phyloP scores from a whole-genome alignment of 768 basidiomycete species.

The Suillus fuscotomentosus region DNA sequence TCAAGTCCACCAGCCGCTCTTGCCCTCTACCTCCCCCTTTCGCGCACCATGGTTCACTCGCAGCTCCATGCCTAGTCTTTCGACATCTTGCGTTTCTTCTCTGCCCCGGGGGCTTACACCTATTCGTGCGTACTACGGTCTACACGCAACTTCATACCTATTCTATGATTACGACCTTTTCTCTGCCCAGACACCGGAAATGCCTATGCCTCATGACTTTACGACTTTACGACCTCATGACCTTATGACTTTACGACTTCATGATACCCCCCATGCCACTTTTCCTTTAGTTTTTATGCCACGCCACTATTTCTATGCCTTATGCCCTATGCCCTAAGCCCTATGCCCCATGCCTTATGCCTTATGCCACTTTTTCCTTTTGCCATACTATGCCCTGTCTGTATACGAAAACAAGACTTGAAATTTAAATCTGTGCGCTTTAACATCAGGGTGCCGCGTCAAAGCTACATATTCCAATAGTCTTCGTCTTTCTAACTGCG shows the following conservation, averaged over 20 bases:
- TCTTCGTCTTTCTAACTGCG: too few species aligned
- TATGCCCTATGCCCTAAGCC: neutral
- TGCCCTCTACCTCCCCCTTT: neutral
- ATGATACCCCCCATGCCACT: neutral
- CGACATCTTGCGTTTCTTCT: neutral
- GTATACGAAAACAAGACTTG: neutral
- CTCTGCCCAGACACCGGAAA: neutral
- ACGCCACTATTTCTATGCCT: neutral
- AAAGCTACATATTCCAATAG: too few species aligned
- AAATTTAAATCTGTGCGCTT: neutral
- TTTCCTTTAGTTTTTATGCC: neutral
- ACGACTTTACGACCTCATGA: neutral
- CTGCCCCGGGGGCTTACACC: neutral
- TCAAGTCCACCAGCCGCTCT: neutral
- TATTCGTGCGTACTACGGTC: neutral
- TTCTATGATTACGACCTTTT: neutral
- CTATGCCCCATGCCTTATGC: neutral
- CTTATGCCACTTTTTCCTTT: neutral
- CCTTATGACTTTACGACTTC: neutral
- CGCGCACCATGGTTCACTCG: neutral
- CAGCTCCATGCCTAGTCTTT: neutral
- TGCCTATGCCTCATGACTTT: neutral
- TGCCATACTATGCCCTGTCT: neutral
- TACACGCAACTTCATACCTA: neutral
- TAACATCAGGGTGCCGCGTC: neutral